These are phyloP conservation scores for Talaromyces sp. DNA, from an alignment of 2,329 filamentous ascomycete genomes.

Conservation along the genomic window DNA sequence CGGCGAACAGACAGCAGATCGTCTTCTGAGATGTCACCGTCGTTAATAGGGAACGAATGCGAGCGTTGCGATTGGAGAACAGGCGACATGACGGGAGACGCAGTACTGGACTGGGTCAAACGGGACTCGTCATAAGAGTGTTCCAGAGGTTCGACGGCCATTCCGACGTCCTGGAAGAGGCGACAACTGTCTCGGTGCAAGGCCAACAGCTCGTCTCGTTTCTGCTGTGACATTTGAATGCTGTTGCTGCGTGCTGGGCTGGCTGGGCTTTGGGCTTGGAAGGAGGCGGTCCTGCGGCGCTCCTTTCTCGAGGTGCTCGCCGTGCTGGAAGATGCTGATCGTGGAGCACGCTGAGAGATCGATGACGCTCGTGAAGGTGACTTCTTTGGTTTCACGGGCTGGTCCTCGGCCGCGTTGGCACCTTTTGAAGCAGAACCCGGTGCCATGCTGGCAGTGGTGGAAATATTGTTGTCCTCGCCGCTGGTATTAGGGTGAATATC, in stretches of 20 bases:
- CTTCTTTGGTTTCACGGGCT: conserved; percentile 16
- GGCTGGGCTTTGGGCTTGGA: conserved; percentile 21
- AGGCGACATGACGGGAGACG: conserved; percentile 6
- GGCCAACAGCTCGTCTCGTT: conserved; percentile 30
- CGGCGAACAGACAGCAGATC: conserved; percentile 3
- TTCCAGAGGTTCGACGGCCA: not conserved
- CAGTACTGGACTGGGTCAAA: not conserved
- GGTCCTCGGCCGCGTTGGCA: not conserved
- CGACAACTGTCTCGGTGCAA: conserved; percentile 37
- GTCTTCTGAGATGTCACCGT: conserved; percentile 10
- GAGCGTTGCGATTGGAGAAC: conserved; percentile 4
- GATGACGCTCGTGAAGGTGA: conserved; percentile 26
- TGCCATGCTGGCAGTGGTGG: not conserved
- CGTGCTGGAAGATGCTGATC: conserved; percentile 30
- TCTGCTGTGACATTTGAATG: conserved; percentile 14
- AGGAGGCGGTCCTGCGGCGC: conserved; percentile 19
- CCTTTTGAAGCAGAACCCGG: not conserved
- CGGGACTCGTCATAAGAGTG: not conserved
- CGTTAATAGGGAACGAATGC: not conserved
- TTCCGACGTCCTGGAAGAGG: conserved; percentile 26
- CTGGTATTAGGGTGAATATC: conserved; percentile 13
- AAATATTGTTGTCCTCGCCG: not conserved
- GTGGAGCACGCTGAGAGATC: conserved; percentile 22
- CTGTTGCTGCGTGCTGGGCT: conserved; percentile 17
- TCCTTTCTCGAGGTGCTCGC: conserved; percentile 18